Evolutionary conservation across 768 basidiomycete genomes (phyloP).

Genomic region (Podaxis sp.): DNA sequence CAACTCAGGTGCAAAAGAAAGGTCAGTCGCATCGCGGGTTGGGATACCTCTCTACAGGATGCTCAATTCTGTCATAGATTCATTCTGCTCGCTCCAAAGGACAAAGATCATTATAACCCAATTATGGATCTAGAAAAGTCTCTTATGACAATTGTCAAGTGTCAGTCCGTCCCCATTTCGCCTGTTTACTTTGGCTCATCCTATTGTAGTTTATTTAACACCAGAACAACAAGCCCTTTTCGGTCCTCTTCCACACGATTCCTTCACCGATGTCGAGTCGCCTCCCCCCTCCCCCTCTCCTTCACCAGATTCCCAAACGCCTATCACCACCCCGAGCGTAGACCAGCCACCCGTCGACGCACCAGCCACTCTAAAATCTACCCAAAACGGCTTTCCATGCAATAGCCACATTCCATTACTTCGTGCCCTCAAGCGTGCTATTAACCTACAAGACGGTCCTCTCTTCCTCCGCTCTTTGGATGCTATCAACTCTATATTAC

Average conservation of each 20-base stretch:
- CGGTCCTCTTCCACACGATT: slow-evolving; percentile 56
- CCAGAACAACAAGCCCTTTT: slow-evolving; percentile 61
- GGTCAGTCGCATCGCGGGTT: slow-evolving; percentile 33
- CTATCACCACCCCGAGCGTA: slow-evolving; percentile 22
- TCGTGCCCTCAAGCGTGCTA: slow-evolving; percentile 63
- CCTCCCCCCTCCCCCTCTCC: slow-evolving; percentile 27
- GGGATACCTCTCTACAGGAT: not conserved
- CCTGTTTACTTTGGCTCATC: not conserved
- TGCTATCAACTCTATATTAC: slow-evolving; percentile 58
- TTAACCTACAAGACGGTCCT: slow-evolving; percentile 66
- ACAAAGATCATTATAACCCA: slow-evolving; percentile 85
- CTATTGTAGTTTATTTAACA: slow-evolving; percentile 50
- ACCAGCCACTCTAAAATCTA: slow-evolving; percentile 26
- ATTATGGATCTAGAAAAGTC: slow-evolving; percentile 74
- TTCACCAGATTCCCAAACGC: slow-evolving; percentile 30
- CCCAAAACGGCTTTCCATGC: slow-evolving; percentile 21
- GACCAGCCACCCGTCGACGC: slow-evolving; percentile 24
- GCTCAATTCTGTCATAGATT: slow-evolving; percentile 40
- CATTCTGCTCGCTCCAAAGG: slow-evolving; percentile 73
- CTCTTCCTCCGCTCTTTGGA: slow-evolving; percentile 61
- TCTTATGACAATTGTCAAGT: slow-evolving; percentile 67
- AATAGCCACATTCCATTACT: slow-evolving; percentile 33
- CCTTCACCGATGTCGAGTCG: slow-evolving; percentile 36
- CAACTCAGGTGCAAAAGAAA: slow-evolving; percentile 63
- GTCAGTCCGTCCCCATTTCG: slow-evolving; percentile 31